phyloP scores from a whole-genome alignment of 495 filamentous ascomycete genomes.

The Tuber borchii region DNA sequence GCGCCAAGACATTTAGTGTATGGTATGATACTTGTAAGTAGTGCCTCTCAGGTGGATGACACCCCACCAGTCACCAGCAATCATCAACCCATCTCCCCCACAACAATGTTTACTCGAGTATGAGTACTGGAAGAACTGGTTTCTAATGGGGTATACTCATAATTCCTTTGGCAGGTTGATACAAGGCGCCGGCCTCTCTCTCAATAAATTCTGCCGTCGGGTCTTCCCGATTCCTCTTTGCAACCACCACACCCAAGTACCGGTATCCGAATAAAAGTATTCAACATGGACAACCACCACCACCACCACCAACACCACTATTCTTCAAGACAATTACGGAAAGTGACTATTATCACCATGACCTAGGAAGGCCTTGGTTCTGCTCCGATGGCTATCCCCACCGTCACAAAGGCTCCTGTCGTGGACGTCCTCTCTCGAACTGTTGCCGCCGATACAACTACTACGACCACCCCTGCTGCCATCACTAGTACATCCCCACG shows the following conservation, averaged over 20 bases:
- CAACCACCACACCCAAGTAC: no score
- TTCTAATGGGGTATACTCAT: not conserved
- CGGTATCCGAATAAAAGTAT: not conserved
- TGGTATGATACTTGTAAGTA: no score
- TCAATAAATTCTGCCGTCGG: not conserved
- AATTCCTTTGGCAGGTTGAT: not conserved
- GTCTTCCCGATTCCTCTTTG: no score
- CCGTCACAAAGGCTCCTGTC: not conserved
- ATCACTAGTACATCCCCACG: constrained; percentile 46
- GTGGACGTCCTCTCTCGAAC: not conserved
- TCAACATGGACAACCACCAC: not conserved
- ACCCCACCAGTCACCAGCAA: no score
- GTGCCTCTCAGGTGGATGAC: no score
- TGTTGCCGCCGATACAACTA: no score
- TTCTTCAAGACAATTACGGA: not conserved
- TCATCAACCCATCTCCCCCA: no score
- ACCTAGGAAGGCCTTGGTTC: not conserved
- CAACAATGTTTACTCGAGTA: no score
- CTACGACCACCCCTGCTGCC: constrained; percentile 13
- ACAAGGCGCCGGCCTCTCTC: not conserved
- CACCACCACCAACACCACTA: no score
- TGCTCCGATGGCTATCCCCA: not conserved
- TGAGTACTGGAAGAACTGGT: not conserved
- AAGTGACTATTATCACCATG: not conserved
- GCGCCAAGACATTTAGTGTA: no score